phyloP scores from a whole-genome alignment of 306 rosid genomes.

The Acacia acuminata region DNA sequence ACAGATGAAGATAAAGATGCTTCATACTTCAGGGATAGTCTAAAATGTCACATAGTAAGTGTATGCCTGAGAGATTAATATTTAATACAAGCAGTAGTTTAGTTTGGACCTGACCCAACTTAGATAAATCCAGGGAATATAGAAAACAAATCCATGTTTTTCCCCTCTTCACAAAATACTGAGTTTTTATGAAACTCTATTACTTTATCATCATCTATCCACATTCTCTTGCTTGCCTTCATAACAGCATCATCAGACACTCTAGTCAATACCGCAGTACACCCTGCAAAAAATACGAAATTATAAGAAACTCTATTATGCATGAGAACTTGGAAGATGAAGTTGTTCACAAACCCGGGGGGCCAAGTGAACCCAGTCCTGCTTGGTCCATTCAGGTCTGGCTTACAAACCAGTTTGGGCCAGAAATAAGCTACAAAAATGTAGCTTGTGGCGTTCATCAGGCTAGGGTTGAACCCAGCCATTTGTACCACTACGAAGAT shows the following conservation, averaged over 20 bases:
- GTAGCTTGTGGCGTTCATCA: too few species aligned
- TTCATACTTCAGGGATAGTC: background rate
- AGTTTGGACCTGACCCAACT: constrained; percentile 9
- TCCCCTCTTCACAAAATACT: background rate
- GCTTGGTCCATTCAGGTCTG: too few species aligned
- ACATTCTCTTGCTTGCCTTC: constrained; percentile 16
- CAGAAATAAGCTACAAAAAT: too few species aligned
- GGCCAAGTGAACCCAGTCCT: too few species aligned
- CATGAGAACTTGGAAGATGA: background rate
- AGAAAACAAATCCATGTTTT: background rate
- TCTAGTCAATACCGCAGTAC: constrained; percentile 34
- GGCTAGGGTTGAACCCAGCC: too few species aligned
- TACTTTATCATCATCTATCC: background rate
- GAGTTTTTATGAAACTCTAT: constrained; percentile 12
- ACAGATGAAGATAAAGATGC: background rate
- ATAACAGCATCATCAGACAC: constrained; percentile 11
- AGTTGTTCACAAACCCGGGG: too few species aligned
- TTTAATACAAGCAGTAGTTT: constrained; percentile 8
- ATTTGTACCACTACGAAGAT: background rate
- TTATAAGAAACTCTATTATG: background rate
- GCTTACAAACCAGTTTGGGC: too few species aligned
- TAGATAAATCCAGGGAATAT: background rate
- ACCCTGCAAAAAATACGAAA: constrained; percentile 53
- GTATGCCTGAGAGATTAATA: constrained; percentile 24
- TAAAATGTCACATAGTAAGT: background rate